Base-by-base conservation (phyloP, 805 yeast species). In the Torulaspora delbrueckii region DNA sequence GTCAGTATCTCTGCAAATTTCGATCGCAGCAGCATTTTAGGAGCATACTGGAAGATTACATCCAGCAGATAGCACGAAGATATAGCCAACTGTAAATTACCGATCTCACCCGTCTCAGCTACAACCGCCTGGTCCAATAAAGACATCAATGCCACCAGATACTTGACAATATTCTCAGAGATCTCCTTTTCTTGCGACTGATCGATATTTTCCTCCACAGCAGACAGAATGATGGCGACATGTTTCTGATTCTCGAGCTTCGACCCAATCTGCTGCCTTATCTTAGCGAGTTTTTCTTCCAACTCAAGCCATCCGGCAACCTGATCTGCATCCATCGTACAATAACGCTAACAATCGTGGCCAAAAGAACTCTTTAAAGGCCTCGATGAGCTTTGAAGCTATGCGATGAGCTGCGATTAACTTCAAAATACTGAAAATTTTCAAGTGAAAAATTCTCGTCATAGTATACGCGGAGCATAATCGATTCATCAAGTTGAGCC, bases 201-300 rank as follows among this genome's bases (percentile, higher is more conserved):
- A 36, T 75, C 73, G 36, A 93, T 75, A 55, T 86, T 86, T 56
- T 87, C 96, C 63, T 93, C 99, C 40, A 93, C 90, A 3, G 97
- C 96, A 18, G 84, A 76, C 40, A 93, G 73, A 46, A 91, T 82
- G 23, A 87, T 68, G 7, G 96, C 96, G 52, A 86, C 72, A 60
- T 84, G 88, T 59, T 84, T 85, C 68, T 89, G 97, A 65, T 89
- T 86, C 19, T 84, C 88, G 41, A 90, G 70, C 62, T 87, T 88
- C n/a, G 96, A 87, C 51, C 68, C 75, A 56, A 76, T 68, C 59
- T 89, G 96, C 4, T 71, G 55, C 63, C 96, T 77, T 54, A 90
- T 80, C 60, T 79, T 79, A 47, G 78, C 73, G 35, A 87, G 67
- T 60, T 76, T 83, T 9, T 74, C 78, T 43, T 82, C 85, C 64